Evolutionary conservation across 257 asterid species (phyloP).

Genomic region (Thymus quinquecostatus): DNA sequence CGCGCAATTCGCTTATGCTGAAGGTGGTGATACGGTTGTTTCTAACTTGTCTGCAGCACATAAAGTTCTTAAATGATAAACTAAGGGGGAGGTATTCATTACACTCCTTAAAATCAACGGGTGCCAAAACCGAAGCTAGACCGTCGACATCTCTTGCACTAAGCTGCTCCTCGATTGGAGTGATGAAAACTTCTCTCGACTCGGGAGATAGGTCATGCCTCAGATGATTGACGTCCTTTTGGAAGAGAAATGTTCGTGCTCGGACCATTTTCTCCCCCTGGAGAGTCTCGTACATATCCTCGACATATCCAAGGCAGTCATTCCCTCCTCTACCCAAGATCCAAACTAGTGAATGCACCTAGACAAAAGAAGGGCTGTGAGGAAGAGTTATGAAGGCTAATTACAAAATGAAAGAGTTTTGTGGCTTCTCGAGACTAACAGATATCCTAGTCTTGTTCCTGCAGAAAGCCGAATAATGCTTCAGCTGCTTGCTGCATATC

Average conservation of each 20-base stretch:
- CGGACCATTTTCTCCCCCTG: constrained; percentile 46
- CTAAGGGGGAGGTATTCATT: constrained; percentile 32
- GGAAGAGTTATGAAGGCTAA: constrained; percentile 15
- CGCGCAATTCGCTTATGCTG: constrained; percentile 43
- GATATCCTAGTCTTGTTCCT: constrained; percentile 40
- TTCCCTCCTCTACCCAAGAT: constrained; percentile 36
- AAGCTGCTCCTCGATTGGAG: constrained; percentile 44
- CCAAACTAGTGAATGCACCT: constrained; percentile 57
- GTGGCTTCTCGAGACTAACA: constrained; percentile 40
- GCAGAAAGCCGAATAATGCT: constrained; percentile 57
- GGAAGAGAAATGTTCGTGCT: constrained; percentile 44
- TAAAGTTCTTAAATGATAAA: constrained; percentile 32
- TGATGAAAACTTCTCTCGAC: constrained; percentile 56
- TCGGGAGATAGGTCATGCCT: constrained; percentile 38
- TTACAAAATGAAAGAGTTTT: background rate
- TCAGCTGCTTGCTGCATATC: constrained; percentile 49
- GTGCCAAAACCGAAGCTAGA: constrained; percentile 51
- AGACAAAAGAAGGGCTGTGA: constrained; percentile 28
- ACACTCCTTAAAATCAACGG: constrained; percentile 49
- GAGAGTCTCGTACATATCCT: constrained; percentile 60
- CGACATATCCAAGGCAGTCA: constrained; percentile 53
- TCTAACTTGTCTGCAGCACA: constrained; percentile 52
- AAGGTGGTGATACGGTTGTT: constrained; percentile 37
- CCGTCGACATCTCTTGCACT: constrained; percentile 43
- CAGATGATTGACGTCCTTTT: constrained; percentile 40